Percentiles rank a stretch among this genome's conserved stretches.
Evolutionary conservation across 768 basidiomycete genomes (phyloP).

Genomic region (Suillus bovinus): DNA sequence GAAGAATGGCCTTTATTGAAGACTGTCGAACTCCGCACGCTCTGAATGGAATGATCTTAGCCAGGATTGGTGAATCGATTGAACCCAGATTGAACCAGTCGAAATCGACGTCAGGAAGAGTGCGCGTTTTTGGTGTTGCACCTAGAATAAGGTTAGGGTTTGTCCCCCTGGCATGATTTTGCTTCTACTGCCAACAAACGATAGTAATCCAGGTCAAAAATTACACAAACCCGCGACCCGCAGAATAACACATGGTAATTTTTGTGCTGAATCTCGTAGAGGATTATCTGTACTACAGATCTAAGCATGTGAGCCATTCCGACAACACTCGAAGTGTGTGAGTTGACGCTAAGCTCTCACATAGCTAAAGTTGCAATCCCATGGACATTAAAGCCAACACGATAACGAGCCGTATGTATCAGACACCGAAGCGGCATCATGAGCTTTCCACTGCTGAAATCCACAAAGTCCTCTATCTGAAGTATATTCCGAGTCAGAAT

Average conservation of each 20-base stretch:
- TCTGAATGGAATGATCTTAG: slow-evolving; percentile 6
- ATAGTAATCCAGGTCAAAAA: neutral
- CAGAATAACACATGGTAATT: neutral
- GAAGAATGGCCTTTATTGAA: neutral
- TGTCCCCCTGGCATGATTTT: neutral
- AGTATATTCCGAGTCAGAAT: slow-evolving; percentile 6
- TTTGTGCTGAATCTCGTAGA: neutral
- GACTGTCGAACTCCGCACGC: neutral
- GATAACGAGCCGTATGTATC: slow-evolving; percentile 52
- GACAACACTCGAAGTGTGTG: neutral
- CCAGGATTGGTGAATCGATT: slow-evolving; percentile 11
- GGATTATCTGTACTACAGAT: neutral
- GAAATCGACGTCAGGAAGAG: neutral
- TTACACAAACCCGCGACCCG: neutral
- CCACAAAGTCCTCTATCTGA: slow-evolving; percentile 42
- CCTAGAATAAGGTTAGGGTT: slow-evolving; percentile 3
- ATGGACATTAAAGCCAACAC: slow-evolving; percentile 73
- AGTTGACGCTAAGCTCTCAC: slow-evolving; percentile 24
- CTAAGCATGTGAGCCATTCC: neutral
- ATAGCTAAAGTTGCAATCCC: slow-evolving; percentile 62
- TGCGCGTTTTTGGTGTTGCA: neutral
- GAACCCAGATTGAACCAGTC: slow-evolving; percentile 1
- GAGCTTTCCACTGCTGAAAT: slow-evolving; percentile 63
- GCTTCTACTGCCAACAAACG: neutral
- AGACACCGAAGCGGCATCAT: slow-evolving; percentile 48